Evolutionary conservation across 225 moss, liverwort and hornwort species (phyloP), one percentile per base, ranked within the genome.

Genomic region (Lunularia cruciata): DNA sequence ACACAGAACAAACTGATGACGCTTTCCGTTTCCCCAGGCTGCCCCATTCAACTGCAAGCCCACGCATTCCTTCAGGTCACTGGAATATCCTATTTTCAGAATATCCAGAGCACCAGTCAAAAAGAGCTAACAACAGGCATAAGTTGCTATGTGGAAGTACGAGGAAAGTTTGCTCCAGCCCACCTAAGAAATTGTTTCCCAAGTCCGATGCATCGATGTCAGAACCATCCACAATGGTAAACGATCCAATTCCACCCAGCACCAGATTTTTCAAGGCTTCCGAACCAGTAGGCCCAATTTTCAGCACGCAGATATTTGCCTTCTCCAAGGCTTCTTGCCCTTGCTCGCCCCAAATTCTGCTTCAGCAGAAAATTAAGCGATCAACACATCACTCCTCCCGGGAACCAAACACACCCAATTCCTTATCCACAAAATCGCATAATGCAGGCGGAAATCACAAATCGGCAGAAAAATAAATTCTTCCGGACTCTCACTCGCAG

Each of bases 321-420:
- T 84, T 76, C 71, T 98, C 98, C 56, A 98, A 80, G 51, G 98
- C 88, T 69, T 85, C 73, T 76, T 98, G 98, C 26, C 98, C 98
- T 68, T 98, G 98, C 77, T 98, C 98, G 31, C 98, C 98, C 96
- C 92, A 98, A 82, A 98, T 86, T 82, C 96, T 98, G 84, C 73
- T 45, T 57, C 74, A 4, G 22, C 35, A 68, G 57, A 38, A 26
- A 30, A 42, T 22, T 40, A 16, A 31, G 49, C 22, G 60, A 56
- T 62, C 36, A 57, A 62, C 47, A 65, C 20, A 25, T 7, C 30
- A 27, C 7, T 35, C 52, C 10, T n/a, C n/a, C n/a, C n/a, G n/a
- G n/a, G n/a, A n/a, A n/a, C n/a, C n/a, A n/a, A n/a, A n/a, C n/a
- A n/a, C n/a, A n/a, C n/a, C n/a, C n/a, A n/a, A n/a, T n/a, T n/a